Evolutionary conservation across 2,329 filamentous ascomycete genomes (phyloP).

Genomic region (Phaeosphaeria sp.): DNA sequence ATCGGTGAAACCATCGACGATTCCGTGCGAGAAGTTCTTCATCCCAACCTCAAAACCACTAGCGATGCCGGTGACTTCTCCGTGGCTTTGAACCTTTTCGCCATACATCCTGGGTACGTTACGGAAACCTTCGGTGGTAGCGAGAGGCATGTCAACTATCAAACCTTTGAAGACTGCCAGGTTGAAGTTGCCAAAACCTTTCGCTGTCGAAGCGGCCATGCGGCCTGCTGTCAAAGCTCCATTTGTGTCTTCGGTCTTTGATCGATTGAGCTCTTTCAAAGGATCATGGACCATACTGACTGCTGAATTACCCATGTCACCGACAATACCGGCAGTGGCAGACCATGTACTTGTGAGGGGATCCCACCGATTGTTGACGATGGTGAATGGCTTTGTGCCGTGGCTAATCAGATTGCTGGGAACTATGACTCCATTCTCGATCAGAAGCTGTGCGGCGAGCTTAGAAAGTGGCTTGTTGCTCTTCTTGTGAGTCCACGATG

Average conservation of each 20-base stretch:
- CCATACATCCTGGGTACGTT: constrained; percentile 47
- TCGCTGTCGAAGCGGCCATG: constrained; percentile 18
- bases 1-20: background rate
- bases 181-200: constrained; percentile 29
- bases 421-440: constrained; percentile 22
- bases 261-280: constrained; percentile 8
- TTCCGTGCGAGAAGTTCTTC: background rate
- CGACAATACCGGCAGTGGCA: constrained; percentile 60
- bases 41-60: constrained; percentile 11
- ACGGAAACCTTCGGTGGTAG: constrained; percentile 46
- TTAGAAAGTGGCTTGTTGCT: constrained; percentile 25
- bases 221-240: constrained; percentile 11
- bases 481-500: background rate
- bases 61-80: constrained; percentile 42
- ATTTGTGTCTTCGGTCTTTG: constrained; percentile 4
- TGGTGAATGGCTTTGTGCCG: constrained; percentile 32
- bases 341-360: constrained; percentile 70
- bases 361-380: constrained; percentile 58
- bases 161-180: constrained; percentile 36
- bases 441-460: constrained; percentile 29
- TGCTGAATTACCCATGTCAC: constrained; percentile 49
- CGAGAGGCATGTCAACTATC: constrained; percentile 47
- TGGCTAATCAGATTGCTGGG: constrained; percentile 7
- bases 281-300: constrained; percentile 8
- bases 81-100: constrained; percentile 42